Base-by-base conservation (phyloP, 345 rosid genomes). In the Populus ilicifolia region DNA sequence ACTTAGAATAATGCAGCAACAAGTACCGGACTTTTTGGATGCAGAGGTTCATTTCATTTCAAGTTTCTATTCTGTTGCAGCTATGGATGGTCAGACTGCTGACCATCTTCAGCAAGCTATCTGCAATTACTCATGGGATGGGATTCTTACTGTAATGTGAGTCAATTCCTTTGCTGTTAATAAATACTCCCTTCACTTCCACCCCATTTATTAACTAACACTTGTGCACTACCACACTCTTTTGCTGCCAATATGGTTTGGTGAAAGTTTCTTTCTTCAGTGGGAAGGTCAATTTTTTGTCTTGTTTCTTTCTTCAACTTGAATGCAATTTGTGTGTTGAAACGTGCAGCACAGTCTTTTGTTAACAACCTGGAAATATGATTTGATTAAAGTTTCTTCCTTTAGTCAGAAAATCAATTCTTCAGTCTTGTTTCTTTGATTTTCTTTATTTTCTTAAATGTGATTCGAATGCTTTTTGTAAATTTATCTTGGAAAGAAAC, bases 11-110 rank as follows among this genome's bases (percentile, higher is more conserved):
- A 96, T 96, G 99, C 99, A 93, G 89, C 90, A 88, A n/a, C 89
- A 84, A n/a, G 93, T 90, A 4, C 84, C 74, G 44, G 90, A 77
- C 56, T 87, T 96, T 70, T 71, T 85, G 83, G 93, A 88, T 72
- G 94, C 98, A 6, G 89, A 90, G 82, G 88, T 90, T 70, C 93
- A 89, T 85, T 92, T 90, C 80, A 82, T 96, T 72, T 91, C 99
- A 0, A 96, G 98, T 87, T 96, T 93, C 83, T 96, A 96, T 85
- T 96, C 98, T 64, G 84, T 96, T 75, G 94, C 99, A 4, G 97
- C 98, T 35, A 90, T 96, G 99, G 98, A 95, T 75, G 99, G 99
- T 38, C 99, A 95, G 82, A 95, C 99, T 9, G 98, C 98, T 0
- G 93, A 89, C 9, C 98, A 90, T 79, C 92, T 95, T 74, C 97